Percentiles rank a stretch among this genome's conserved stretches.
phyloP scores from a whole-genome alignment of 805 yeast species.

The Komagataella mondaviorum region DNA sequence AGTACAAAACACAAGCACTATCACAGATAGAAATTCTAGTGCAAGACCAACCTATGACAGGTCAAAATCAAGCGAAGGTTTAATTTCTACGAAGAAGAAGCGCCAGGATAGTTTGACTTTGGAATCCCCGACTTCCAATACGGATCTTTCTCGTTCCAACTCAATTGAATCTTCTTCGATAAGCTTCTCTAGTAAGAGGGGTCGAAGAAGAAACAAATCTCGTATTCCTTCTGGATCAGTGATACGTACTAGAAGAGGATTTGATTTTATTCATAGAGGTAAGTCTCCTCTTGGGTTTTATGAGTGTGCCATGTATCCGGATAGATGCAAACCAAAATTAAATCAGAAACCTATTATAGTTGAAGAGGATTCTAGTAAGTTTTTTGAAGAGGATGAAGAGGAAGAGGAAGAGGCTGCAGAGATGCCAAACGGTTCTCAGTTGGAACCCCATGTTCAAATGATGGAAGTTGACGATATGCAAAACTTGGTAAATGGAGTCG shows the following conservation, averaged over 20 bases:
- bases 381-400: not conserved
- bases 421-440: not conserved
- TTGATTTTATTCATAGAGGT: constrained; percentile 1
- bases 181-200: constrained; percentile 4
- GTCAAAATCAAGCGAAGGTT: constrained; percentile 18
- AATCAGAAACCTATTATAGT: not conserved
- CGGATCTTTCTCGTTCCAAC: constrained; percentile 18
- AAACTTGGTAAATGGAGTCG: not conserved
- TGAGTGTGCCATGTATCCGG: not conserved
- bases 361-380: not conserved
- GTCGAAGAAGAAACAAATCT: not conserved
- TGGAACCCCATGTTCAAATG: not conserved
- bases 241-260: not conserved
- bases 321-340: not conserved
- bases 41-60: constrained; percentile 13
- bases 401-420: not conserved
- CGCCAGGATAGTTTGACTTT: constrained; percentile 6
- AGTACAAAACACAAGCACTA: not conserved
- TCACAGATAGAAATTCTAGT: constrained; percentile 1
- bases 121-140: constrained; percentile 19
- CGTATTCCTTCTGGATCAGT: not conserved
- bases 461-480: not conserved
- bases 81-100: constrained; percentile 9
- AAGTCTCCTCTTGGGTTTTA: constrained; percentile 2
- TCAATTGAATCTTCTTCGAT: constrained; percentile 20